Evolutionary conservation across 768 basidiomycete genomes (phyloP), one percentile per base, ranked within the genome.

Genomic region (Mycena chlorophos): DNA sequence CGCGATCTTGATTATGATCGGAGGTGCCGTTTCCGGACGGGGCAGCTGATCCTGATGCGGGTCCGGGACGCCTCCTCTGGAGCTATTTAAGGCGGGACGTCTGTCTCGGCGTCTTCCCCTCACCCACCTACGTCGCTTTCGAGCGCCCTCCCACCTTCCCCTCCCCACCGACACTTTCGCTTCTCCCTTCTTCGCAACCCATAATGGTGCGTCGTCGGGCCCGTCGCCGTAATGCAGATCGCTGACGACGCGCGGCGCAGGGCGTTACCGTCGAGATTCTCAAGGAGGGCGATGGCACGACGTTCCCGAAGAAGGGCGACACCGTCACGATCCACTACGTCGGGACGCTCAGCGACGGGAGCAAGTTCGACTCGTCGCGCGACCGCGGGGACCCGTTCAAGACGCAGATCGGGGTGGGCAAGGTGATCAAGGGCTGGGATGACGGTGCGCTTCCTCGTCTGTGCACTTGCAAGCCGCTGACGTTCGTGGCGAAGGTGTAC

Each of bases 391-490:
- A 3, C 0, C 81, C 89, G 1, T 93, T 94, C 68, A 63, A 71
- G 58, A 90, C 88, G 3, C 66, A 81, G 66, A 92, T 93, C 59
- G 90, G 92, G 42, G 75, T 84, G 19, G 88, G 89, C 6, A 85
- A 86, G 66, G 92, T 95, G 45, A 94, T 95, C 73, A 87, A 78
- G 66, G 90, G 92, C 27, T 94, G 91, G 93, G 92, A 94, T 65
- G 89, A 93, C 69, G 92, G 93, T 87, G 61, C 63, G 79, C 71
- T 26, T 2, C 19, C 30, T 39, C 45, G 14, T 30, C 43, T n/a
- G 5, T 49, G 26, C 8, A 16, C 43, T n/a, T n/a, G n/a, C 49
- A 61, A 47, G 58, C 53, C 25, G 30, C 38, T 43, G 10, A 49
- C n/a, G n/a, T n/a, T n/a, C n/a, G n/a, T n/a, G 51, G 57, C 63